These are phyloP conservation scores for Allium fistulosum DNA, from an alignment of 106 monocot species.

Conservation along the genomic window DNA sequence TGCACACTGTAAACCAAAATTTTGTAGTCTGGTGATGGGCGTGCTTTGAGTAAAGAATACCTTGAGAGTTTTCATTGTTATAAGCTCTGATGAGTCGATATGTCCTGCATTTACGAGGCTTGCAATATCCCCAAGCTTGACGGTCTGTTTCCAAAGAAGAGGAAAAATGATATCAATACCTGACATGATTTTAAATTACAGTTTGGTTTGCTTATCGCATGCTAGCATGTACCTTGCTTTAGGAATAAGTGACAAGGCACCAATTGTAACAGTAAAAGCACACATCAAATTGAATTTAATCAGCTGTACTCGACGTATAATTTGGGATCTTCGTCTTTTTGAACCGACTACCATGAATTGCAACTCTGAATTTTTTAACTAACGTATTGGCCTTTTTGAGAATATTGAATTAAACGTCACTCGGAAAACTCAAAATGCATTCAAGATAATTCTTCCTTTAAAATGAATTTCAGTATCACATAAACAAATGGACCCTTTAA, in stretches of 20 bases:
- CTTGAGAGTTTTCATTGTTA: conserved; percentile 74
- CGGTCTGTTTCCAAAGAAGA: conserved; percentile 29
- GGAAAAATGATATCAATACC: background rate
- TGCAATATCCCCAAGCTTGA: conserved; percentile 62
- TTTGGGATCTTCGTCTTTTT: background rate
- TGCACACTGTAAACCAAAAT: background rate
- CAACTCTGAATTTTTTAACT: background rate
- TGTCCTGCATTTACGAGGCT: conserved; percentile 71
- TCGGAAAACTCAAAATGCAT: background rate
- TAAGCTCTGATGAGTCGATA: conserved; percentile 62
- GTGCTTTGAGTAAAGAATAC: conserved; percentile 17
- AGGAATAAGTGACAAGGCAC: background rate
- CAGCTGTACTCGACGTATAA: background rate
- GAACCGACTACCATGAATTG: background rate
- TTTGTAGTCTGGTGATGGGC: background rate
- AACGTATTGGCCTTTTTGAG: too few species aligned
- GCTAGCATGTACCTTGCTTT: too few species aligned
- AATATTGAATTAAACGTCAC: too few species aligned
- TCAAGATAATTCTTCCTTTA: background rate
- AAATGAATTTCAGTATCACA: background rate
- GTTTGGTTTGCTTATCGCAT: background rate
- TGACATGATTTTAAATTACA: background rate
- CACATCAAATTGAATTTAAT: background rate
- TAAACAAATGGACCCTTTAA: too few species aligned
- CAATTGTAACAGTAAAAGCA: background rate